A percentile compares a stretch with the other conserved stretches of the same genome.
phyloP scores from a whole-genome alignment of 176 grass and related monocot genomes.

The Alopecurus myosuroides region DNA sequence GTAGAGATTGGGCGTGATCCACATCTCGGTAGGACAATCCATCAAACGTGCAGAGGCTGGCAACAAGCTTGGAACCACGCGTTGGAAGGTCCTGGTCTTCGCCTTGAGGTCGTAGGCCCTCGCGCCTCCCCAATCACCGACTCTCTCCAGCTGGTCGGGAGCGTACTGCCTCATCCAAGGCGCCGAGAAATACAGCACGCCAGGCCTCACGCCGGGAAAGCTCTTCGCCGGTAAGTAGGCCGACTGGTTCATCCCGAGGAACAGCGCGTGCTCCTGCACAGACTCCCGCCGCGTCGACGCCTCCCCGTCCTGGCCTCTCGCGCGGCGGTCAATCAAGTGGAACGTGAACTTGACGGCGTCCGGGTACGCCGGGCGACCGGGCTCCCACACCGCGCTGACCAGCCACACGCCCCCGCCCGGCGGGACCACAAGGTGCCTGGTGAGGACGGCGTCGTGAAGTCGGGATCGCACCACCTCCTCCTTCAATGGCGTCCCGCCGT shows the following conservation, averaged over 20 bases:
- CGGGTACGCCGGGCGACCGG: not conserved
- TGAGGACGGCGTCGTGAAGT: not conserved
- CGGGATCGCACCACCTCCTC: not conserved
- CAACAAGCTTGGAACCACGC: not conserved
- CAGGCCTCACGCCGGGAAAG: not conserved
- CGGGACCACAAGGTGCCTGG: not conserved
- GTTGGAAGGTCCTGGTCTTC: not conserved
- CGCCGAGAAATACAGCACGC: constrained; percentile 9
- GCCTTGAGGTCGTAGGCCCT: not conserved
- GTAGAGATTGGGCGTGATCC: not conserved
- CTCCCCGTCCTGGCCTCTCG: not conserved
- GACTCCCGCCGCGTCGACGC: not conserved
- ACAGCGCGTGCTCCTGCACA: not conserved
- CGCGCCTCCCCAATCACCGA: not conserved
- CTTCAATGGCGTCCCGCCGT: not conserved
- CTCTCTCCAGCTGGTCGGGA: not conserved
- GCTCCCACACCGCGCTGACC: not conserved
- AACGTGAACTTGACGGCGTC: not conserved
- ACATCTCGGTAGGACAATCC: not conserved
- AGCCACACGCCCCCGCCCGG: not conserved
- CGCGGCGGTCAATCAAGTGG: not conserved
- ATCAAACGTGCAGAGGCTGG: not conserved
- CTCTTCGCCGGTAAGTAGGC: not conserved
- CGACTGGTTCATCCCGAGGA: constrained; percentile 18
- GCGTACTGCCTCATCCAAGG: not conserved